phyloP scores from a whole-genome alignment of 441 rosid species.

The Mallotus japonicus region DNA sequence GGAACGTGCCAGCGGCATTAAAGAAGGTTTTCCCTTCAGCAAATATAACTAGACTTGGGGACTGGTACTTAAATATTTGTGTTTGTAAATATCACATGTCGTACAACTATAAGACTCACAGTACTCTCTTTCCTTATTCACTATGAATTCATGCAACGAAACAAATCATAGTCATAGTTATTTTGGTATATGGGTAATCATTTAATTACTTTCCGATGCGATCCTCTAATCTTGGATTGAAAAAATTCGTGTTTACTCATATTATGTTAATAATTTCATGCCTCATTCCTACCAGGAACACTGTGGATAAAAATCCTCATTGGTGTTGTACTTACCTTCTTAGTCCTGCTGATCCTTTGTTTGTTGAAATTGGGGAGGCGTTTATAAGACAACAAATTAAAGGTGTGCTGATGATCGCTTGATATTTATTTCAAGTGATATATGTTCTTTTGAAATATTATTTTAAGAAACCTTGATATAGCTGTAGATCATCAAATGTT shows the following conservation, averaged over 20 bases:
- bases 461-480: neutral
- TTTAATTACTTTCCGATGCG: slow-evolving; percentile 13
- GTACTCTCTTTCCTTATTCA: neutral
- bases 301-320: slow-evolving; percentile 76
- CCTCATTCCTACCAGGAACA: slow-evolving; percentile 59
- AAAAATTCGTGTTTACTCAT: neutral
- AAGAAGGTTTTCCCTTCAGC: slow-evolving; percentile 71
- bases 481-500: neutral
- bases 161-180: neutral
- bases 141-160: neutral
- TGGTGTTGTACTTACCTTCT: slow-evolving; percentile 99
- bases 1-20: slow-evolving; percentile 94
- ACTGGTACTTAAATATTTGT: slow-evolving; percentile 58
- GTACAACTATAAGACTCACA: neutral
- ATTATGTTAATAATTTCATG: slow-evolving; percentile 19
- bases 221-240: neutral
- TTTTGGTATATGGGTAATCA: neutral
- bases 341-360: slow-evolving; percentile 85
- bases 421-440: neutral
- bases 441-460: neutral
- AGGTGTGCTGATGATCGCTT: slow-evolving; percentile 43
- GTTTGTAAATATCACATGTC: neutral
- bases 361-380: slow-evolving; percentile 84
- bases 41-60: slow-evolving; percentile 83
- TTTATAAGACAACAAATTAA: slow-evolving; percentile 72